A percentile compares a stretch with the other conserved stretches of the same genome.
These are phyloP conservation scores for Fomitiporia mediterranea DNA, from an alignment of 1,284 basidiomycete genomes.

Conservation along the genomic window DNA sequence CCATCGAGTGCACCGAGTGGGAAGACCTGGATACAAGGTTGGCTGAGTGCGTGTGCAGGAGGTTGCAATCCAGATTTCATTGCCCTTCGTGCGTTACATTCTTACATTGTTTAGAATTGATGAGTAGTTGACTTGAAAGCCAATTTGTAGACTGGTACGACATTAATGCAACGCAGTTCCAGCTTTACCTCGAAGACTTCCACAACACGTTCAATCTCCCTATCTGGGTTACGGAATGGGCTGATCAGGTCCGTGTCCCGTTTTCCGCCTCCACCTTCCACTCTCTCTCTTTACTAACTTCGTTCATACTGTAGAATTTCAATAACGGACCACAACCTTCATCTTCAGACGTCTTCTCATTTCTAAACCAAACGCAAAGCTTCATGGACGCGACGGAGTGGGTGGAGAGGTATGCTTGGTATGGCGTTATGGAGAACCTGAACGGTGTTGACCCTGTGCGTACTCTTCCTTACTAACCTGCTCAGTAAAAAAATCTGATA, in stretches of 20 bases:
- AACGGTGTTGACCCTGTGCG: slow-evolving; percentile 31
- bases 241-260: slow-evolving; percentile 28
- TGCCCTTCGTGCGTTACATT: slow-evolving; percentile 32
- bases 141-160: slow-evolving; percentile 35
- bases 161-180: slow-evolving; percentile 35
- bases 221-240: slow-evolving; percentile 44
- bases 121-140: not conserved
- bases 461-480: not conserved
- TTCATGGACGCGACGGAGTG: slow-evolving; percentile 40
- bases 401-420: slow-evolving; percentile 46
- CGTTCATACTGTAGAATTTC: slow-evolving; percentile 30
- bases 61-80: slow-evolving; percentile 41
- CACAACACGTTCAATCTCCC: slow-evolving; percentile 34
- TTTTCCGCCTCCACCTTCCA: not conserved
- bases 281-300: not conserved
- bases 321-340: slow-evolving; percentile 33
- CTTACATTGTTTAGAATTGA: not conserved
- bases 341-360: slow-evolving; percentile 32
- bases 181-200: slow-evolving; percentile 36
- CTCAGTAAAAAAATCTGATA: too few relatives aligned
- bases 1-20: slow-evolving; percentile 37
- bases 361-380: slow-evolving; percentile 38
- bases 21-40: slow-evolving; percentile 39
- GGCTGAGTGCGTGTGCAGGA: slow-evolving; percentile 32
- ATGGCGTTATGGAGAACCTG: slow-evolving; percentile 37